Base-by-base conservation (phyloP, 2,329 filamentous ascomycete species). In the Fonsecaea pedrosoi region DNA sequence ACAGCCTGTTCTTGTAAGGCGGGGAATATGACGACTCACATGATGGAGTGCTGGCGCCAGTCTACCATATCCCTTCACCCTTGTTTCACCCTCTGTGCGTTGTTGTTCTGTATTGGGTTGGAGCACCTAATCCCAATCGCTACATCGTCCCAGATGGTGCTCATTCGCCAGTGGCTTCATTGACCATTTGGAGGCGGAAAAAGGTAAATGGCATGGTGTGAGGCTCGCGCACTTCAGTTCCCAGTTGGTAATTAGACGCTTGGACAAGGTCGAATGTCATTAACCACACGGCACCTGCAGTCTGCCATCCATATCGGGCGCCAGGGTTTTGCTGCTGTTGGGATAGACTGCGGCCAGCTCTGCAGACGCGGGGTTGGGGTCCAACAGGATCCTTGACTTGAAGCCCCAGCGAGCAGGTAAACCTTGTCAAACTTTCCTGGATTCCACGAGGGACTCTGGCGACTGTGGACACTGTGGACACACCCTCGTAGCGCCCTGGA, bases 321-420 rank as follows among this genome's bases (percentile, higher is more conserved):
- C 37, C 34, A 21, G 37, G 38, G 48, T 53, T 37, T 62, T 54
- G 59, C 59, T 62, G 59, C 34, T 54, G 59, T 62, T 62, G 59
- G 59, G 48, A 35, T 62, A 62, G 59, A 54, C 45, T 54, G 59
- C 35, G 18, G 54, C 21, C 34, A 30, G 48, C 25, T 37, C 37
- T 62, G 59, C 59, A 54, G 48, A 54, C 59, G 59, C 59, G 59
- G 59, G 59, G 59, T 62, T 21, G 32, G 13, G 37, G 35, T 10
- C 59, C 59, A 62, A 55, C 48, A 53, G 37, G 59, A 54, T 48
- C 59, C 59, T 53, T 60, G 58, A 34, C 10, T 37, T 38, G 12
- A 35, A 34, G 54, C 58, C 42, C n/a, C 32, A 42, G 21, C 9
- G 21, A 54, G 59, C 48, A 54, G 48, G 48, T 62, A 62, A 62